Conservation (phyloP, 1,284 basidiomycete species). For the Apiotrichum brassicae region DNA sequence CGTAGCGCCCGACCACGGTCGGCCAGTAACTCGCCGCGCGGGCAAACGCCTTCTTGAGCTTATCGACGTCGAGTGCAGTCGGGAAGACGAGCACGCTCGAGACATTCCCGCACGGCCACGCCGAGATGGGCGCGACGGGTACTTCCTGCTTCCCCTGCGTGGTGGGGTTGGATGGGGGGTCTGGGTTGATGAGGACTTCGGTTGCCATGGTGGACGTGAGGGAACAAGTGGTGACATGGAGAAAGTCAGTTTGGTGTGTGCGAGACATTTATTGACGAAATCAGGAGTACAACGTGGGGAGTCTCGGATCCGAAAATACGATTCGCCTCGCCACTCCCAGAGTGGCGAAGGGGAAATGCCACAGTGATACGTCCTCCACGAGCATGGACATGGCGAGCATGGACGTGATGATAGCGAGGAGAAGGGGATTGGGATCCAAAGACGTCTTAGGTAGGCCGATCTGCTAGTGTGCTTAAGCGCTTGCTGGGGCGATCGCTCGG, state of each 20-base stretch:
- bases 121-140: slow-evolving; percentile 21
- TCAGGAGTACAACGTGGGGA: too few relatives aligned
- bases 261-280: too few relatives aligned
- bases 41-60: slow-evolving; percentile 19
- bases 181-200: slow-evolving; percentile 13
- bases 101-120: slow-evolving; percentile 22
- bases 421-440: too few relatives aligned
- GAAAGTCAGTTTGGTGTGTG: background rate
- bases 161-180: slow-evolving; percentile 15
- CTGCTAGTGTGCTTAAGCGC: too few relatives aligned
- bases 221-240: background rate
- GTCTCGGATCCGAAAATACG: too few relatives aligned
- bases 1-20: slow-evolving; percentile 18
- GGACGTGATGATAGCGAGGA: too few relatives aligned
- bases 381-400: too few relatives aligned
- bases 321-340: too few relatives aligned
- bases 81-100: slow-evolving; percentile 21
- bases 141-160: slow-evolving; percentile 12
- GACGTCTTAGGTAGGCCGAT: too few relatives aligned
- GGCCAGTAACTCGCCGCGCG: slow-evolving; percentile 21
- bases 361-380: too few relatives aligned
- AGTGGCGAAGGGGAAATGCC: too few relatives aligned
- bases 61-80: slow-evolving; percentile 15
- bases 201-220: slow-evolving; percentile 6
- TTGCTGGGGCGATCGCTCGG: too few relatives aligned